Base-by-base conservation (phyloP, 139 green algal species). In the Coccomyxa sp. region DNA sequence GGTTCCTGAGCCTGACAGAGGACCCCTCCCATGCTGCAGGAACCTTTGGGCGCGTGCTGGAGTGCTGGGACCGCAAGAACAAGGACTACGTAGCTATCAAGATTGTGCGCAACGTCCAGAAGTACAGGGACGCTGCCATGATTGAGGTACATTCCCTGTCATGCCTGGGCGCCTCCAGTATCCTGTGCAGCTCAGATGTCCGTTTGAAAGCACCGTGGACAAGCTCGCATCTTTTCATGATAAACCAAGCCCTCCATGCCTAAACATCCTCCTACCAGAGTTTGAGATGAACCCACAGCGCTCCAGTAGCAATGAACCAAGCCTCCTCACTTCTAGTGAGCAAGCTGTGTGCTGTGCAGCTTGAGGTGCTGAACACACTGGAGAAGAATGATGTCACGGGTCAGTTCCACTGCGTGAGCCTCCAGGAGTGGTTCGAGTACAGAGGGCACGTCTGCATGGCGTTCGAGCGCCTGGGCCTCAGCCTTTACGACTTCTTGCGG, bases 381-480 rank as follows among this genome's bases (percentile, higher is more conserved):
- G 89, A 92, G 74, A 75, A 74, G 16, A 96, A 97, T 75, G 93
- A 97, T 75, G 87, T 90, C 7, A 35, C 72, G 6, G 64, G 75
- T 31, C 55, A 34, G 9, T 55, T 83, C 33, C 83, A 95, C 82
- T 98, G 93, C 77, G 92, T 99, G 2, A 78, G 83, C 31, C 81
- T 99, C 39, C 86, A 88, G 29, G 90, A 95, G 73, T 99, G 96
- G 95, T 99, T 99, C 81, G 89, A 98, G 80, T 99, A 99, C 89
- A 82, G 94, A 8, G 92, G 93, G 0, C 96, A 99, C 81, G 91
- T 99, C 4, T 99, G 96, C 89, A 98, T 99, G 94, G 97, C 99
- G 70, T 99, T 99, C 87, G 93, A 98, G 83, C 92, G 91, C 81
- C 88, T 99, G 77, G 97, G 97, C 0, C 91, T 91, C 50, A 95